Evolutionary conservation across 2,329 filamentous ascomycete species (phyloP), one percentile per base, ranked within the genome.

Genomic region (Orbilia blumenaviensis): DNA sequence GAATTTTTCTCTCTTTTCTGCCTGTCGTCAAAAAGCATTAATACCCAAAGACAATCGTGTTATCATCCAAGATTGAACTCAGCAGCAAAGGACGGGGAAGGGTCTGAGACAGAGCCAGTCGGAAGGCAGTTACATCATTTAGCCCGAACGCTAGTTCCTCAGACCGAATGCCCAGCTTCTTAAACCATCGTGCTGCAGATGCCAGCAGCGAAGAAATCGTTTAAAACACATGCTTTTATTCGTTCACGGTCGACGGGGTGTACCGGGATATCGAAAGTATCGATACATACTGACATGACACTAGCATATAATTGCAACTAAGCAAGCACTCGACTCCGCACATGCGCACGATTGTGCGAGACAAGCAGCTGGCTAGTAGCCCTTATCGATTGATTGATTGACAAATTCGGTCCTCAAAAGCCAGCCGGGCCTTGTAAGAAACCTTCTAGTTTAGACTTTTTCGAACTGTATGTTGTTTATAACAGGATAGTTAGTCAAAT

Each of bases 121-220:
- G 71, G 63, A 75, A 75, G 71, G 63, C 46, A 75, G 71, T 75
- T 75, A 67, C 71, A 75, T 75, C 71, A 75, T 68, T 67, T 67
- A 67, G 61, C 71, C 42, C 62, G 36, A 38, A 66, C 54, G 52
- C 71, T 67, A 75, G 56, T 58, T 50, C 56, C 23, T 50, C 42
- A 63, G 63, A 36, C 63, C 36, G 62, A 63, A 63, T 27, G 54
- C 71, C 56, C 50, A 66, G 54, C 60, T 74, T 56, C 69, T 73
- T 73, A 74, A 74, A 74, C 25, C 69, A 74, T 74, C 69, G 69
- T 25, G 58, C 21, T 74, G 68, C 69, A 67, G 69, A 74, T 67
- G 44, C 62, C 42, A 56, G 38, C 62, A 67, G 36, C n/a, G 56
- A 66, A 46, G 60, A 50, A 66, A 44, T 48, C 34, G 62, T 61